Base-by-base conservation (phyloP, 2,329 filamentous ascomycete species). In the Didymella pinodella region DNA sequence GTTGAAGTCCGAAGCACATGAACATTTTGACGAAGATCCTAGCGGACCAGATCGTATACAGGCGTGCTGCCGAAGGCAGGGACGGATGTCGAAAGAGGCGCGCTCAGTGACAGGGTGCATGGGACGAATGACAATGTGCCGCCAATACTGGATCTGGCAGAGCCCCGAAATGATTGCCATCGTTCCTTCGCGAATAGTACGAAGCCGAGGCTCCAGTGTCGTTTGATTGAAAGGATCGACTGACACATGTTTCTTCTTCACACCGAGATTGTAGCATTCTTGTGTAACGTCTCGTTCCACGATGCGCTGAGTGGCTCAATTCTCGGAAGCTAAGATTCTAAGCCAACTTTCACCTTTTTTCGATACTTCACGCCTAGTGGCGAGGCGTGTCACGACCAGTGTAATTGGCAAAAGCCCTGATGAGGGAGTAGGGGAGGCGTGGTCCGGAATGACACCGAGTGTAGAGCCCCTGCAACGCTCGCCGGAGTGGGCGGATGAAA, bases 111-210 rank as follows among this genome's bases (percentile, higher is more conserved):
- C 62, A 65, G 65, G 61, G 57, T 59, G 38, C 26, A 18, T 40
- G 54, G 41, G 58, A 62, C 64, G 54, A 73, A 66, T 68, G 55
- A 56, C 50, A 59, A 48, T 16, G 44, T 26, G 48, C 44, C 49
- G 61, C 59, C 40, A 64, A 64, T 65, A 64, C 72, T 69, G 47
- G 38, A 69, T 71, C 25, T 48, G 73, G 72, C 60, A 65, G 55
- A 43, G 40, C 64, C 59, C 75, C 75, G 74, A 74, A 53, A 70
- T 70, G 67, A 67, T 72, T 65, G 68, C 67, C 70, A 71, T 63
- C 38, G 26, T 34, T 12, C 58, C 40, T 61, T 61, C 54, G 54
- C 48, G 49, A 57, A 49, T 53, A 51, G 48, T 56, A 58, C 26
- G 31, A 45, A 58, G 62, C 67, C 67, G 68, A 69, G 65, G 70